Evolutionary conservation across 768 basidiomycete species (phyloP).

Genomic region (Kwoniella botswanensis): DNA sequence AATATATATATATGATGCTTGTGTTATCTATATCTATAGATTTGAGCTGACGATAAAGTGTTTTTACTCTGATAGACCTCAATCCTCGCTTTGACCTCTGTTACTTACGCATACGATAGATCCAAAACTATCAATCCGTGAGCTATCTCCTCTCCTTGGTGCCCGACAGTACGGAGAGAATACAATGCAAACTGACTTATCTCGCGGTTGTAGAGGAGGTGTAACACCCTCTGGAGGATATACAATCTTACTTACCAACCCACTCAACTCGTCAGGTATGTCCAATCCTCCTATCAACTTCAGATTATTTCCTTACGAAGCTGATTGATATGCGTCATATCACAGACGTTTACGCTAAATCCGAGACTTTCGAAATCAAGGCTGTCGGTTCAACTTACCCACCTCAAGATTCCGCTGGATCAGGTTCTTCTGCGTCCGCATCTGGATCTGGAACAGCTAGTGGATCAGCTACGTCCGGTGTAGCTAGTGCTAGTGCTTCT

Average conservation of each 20-base stretch:
- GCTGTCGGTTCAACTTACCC: conserved; percentile 54
- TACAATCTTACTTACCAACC: conserved; percentile 51
- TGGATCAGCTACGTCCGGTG: conserved; percentile 2
- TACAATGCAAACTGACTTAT: background rate
- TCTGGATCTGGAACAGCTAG: conserved; percentile 17
- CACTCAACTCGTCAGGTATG: conserved; percentile 51
- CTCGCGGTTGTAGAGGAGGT: background rate
- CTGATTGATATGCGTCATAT: background rate
- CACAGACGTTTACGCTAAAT: conserved; percentile 55
- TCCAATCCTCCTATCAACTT: background rate
- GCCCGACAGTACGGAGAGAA: background rate
- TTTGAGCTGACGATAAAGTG: background rate
- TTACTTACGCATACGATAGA: conserved; percentile 21
- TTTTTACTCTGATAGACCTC: conserved; percentile 16
- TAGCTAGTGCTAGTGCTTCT: background rate
- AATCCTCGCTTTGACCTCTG: conserved; percentile 35
- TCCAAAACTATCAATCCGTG: conserved; percentile 51
- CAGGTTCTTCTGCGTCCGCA: background rate
- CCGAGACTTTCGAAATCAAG: conserved; percentile 56
- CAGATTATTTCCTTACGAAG: background rate
- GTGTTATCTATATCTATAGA: background rate
- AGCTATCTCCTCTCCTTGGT: conserved; percentile 14
- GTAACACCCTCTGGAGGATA: conserved; percentile 43
- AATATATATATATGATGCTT: too few relatives aligned
- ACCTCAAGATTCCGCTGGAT: conserved; percentile 28